Percentiles rank a stretch among this genome's conserved stretches.
Evolutionary conservation across 1,284 basidiomycete species (phyloP).

Genomic region (Rhodotorula sp.): DNA sequence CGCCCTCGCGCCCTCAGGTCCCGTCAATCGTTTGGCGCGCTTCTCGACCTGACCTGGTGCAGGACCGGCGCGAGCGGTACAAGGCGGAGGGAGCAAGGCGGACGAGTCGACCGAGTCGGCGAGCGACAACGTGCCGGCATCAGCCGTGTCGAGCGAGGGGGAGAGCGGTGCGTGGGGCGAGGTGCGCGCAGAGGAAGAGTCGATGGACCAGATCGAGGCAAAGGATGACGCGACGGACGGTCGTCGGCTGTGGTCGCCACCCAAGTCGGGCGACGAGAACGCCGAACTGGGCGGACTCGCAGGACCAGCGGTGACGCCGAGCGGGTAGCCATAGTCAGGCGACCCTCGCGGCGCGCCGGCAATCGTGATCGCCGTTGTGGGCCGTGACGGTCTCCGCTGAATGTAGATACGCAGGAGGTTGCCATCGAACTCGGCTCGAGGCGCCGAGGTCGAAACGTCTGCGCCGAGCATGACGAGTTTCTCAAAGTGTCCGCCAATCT

Average conservation of each 20-base stretch:
- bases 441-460: constrained; percentile 53
- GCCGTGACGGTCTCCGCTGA: constrained; percentile 28
- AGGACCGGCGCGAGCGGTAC: constrained; percentile 5
- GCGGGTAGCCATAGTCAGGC: not conserved
- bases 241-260: not conserved
- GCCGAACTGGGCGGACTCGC: not conserved
- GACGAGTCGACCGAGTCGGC: not conserved
- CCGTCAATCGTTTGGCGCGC: constrained; percentile 10
- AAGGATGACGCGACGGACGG: constrained; percentile 16
- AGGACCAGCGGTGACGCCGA: no score
- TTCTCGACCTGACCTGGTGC: constrained; percentile 8
- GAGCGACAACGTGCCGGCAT: not conserved
- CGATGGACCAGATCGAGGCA: not conserved
- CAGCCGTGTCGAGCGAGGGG: constrained; percentile 13
- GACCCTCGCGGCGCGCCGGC: not conserved
- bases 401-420: constrained; percentile 41
- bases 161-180: constrained; percentile 1
- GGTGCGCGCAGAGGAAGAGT: not conserved
- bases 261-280: constrained; percentile 16
- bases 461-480: constrained; percentile 72
- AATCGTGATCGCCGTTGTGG: not conserved
- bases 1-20: constrained; percentile 35
- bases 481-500: constrained; percentile 38
- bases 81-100: constrained; percentile 5
- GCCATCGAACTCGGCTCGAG: constrained; percentile 36